Base-by-base conservation (phyloP, 192 early-diverging fungal genomes). In the Coemansia erecta region DNA sequence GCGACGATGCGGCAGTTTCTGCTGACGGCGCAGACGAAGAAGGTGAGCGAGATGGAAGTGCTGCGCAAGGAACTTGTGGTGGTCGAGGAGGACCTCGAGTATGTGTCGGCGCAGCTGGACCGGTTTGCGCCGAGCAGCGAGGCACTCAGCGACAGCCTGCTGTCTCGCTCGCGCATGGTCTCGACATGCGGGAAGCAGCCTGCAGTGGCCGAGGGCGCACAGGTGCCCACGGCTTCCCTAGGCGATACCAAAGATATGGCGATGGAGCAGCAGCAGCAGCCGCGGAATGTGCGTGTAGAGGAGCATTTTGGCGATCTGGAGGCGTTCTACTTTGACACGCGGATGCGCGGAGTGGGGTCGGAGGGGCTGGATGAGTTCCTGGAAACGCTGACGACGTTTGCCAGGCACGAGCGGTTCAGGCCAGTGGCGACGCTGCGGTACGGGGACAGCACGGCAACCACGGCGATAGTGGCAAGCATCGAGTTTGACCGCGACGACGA, bases 401-500 rank as follows among this genome's bases (percentile, higher is more conserved):
- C 88, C 9, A 67, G 80, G 44, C 85, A 87, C 63, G 84, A 85
- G n/a, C 66, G 71, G 40, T 90, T 94, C 65, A 71, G 83, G 22
- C 83, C 88, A 7, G 68, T 95, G 55, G 92, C 93, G 15, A 89
- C 81, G 1, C 74, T 98, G 26, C 77, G 89, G 41, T 95, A 93
- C 70, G 86, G 85, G 9, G 91, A 97, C 64, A 84, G 82, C 47
- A 84, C 68, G 14, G 77, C 77, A 0, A 79, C 71, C 12, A 84
- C 90, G 0, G 90, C 89, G 1, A 95, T 98, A 60, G 91, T 98
- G 3, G 91, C 90, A 0, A 88, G 92, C 35, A 92, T 98, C 43
- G 94, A 94, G 68, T 97, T 98, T 82, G 92, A 95, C 73, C 80
- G 86, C 41, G 94, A 98, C 63, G 90, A 94, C 55, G 90, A 94